Evolutionary conservation across 2,329 filamentous ascomycete genomes (phyloP).

Genomic region (Dothiorella sarmentorum): DNA sequence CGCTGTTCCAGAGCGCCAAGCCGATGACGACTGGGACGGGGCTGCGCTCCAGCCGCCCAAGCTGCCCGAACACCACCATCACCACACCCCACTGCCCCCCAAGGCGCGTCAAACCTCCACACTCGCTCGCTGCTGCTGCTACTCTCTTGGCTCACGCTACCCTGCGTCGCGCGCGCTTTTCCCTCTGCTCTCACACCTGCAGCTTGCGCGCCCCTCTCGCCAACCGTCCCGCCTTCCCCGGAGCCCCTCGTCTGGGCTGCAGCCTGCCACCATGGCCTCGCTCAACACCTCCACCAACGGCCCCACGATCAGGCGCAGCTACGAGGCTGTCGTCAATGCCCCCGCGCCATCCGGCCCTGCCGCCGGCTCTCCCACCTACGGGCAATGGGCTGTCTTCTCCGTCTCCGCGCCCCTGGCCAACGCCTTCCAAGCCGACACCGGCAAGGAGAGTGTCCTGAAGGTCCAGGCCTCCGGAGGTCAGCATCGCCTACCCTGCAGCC

Average conservation of each 20-base stretch:
- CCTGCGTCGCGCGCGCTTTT: background rate
- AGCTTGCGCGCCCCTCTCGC: constrained; percentile 37
- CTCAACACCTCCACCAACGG: constrained; percentile 54
- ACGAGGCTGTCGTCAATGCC: constrained; percentile 64
- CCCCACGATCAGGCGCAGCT: constrained; percentile 53
- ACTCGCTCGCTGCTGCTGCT: background rate
- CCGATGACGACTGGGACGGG: constrained; percentile 7
- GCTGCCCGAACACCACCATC: background rate
- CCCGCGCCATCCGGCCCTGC: constrained; percentile 54
- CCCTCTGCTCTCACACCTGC: background rate
- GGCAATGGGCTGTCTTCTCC: constrained; percentile 90
- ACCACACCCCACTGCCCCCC: background rate
- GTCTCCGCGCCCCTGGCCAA: constrained; percentile 89
- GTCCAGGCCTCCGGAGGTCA: constrained; percentile 86
- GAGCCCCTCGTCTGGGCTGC: constrained; percentile 11
- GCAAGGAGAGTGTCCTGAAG: constrained; percentile 92
- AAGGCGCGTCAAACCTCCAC: background rate
- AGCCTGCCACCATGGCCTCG: constrained; percentile 66
- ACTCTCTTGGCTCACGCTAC: background rate
- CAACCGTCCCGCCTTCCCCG: constrained; percentile 74
- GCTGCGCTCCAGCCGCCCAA: background rate
- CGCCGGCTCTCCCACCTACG: constrained; percentile 73
- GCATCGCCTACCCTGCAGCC: constrained; percentile 3
- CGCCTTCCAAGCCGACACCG: constrained; percentile 80
- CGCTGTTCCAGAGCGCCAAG: background rate